Base-by-base conservation (phyloP, 2,329 filamentous ascomycete species). In the Venturia oleaginea region DNA sequence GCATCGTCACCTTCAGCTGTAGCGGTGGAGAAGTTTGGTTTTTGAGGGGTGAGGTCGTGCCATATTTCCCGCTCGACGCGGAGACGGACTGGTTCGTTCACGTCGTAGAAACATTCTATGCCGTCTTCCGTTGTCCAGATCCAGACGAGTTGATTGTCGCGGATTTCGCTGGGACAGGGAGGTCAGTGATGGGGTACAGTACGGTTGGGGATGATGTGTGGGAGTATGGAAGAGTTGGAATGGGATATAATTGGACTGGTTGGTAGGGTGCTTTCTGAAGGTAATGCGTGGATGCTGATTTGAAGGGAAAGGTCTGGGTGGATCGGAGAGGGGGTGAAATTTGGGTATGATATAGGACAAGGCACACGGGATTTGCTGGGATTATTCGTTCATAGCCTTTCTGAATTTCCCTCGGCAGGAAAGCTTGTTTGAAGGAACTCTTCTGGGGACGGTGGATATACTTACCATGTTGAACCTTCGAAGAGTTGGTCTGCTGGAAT, bases 41-140 rank as follows among this genome's bases (percentile, higher is more conserved):
- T 84, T 76, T 95, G 86, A 0, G 93, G 93, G 0, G 89, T 87
- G 75, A 96, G 89, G 73, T 97, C 93, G 66, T 91, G 64, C 92
- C 94, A 99, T 68, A 90, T 85, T 77, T 99, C 94, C 61, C 88
- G 84, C 69, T 95, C 86, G 48, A 97, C 87, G 27, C 91, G 84
- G 71, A 97, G 89, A 48, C 93, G 85, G 34, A 96, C 92, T 70
- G 89, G 86, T 77, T 97, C 94, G 71, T 93, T 88, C 70, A 87
- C 88, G 75, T 99, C 94, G 74, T 89, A 96, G 69, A 96, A 85
- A 34, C 86, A 63, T 38, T 60, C 59, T 37, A 22, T 27, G 34
- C 46, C 83, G 19, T 91, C 83, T 32, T 84, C 89, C 11, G 86
- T 84, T 37, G 88, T 84, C 90, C 91, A 97, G 46, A 93, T 84